These are phyloP conservation scores for Discostella stelligeroides DNA, from an alignment of 108 stramenopile species.

Conservation along the genomic window DNA sequence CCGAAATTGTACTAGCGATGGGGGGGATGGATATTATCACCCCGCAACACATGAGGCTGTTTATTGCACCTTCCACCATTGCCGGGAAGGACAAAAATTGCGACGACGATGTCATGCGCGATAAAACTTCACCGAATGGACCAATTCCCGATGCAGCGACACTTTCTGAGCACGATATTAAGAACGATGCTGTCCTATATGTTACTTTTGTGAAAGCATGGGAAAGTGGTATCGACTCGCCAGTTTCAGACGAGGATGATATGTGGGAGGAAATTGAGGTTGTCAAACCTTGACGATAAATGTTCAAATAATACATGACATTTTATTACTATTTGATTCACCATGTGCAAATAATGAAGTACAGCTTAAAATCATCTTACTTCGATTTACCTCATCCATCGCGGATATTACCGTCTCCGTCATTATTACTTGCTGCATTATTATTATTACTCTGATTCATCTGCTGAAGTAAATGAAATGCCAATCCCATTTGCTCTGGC, in stretches of 20 bases:
- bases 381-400: neutral
- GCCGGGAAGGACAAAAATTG: conserved; percentile 2
- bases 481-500: conserved; percentile 10
- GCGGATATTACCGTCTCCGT: neutral
- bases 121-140: conserved; percentile 5
- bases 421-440: neutral
- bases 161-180: conserved; percentile 45
- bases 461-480: conserved; percentile 5
- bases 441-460: conserved; percentile 7
- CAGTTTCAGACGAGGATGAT: conserved; percentile 4
- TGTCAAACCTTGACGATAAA: conserved; percentile 11
- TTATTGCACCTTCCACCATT: conserved; percentile 21
- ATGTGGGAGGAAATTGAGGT: conserved; percentile 27
- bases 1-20: conserved; percentile 53
- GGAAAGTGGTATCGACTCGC: conserved; percentile 5
- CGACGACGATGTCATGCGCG: conserved; percentile 1
- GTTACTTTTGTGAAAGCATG: conserved; percentile 44
- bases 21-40: conserved; percentile 23
- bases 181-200: conserved; percentile 55
- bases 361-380: too few species aligned
- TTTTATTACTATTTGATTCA: too few species aligned
- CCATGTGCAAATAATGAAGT: too few species aligned
- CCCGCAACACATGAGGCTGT: conserved; percentile 37
- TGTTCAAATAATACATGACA: too few species aligned
- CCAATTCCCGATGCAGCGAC: conserved; percentile 34